These are phyloP conservation scores for Alternaria incomplexa DNA, from an alignment of 2,329 filamentous ascomycete species.

Conservation along the genomic window DNA sequence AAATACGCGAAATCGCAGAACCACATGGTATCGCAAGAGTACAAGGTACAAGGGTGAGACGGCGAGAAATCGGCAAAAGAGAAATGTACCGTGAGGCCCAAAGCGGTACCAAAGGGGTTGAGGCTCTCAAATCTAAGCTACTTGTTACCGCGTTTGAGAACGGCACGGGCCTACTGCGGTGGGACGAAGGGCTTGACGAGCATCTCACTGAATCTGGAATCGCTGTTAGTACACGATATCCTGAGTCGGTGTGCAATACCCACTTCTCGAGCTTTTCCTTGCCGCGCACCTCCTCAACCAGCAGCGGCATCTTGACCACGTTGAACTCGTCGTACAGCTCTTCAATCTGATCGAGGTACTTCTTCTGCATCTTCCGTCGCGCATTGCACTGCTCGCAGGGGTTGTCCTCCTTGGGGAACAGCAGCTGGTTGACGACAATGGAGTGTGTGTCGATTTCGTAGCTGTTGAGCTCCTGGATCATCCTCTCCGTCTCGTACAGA, in stretches of 20 bases:
- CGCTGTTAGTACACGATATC: conserved; percentile 10
- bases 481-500: conserved; percentile 97
- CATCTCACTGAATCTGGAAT: conserved; percentile 75
- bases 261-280: conserved; percentile 87
- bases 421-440: conserved; percentile 96
- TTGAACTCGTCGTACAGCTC: conserved; percentile 99
- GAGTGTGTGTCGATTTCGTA: conserved; percentile 96
- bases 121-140: background rate
- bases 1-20: background rate
- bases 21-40: conserved; percentile 11
- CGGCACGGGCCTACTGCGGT: conserved; percentile 51
- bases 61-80: conserved; percentile 6
- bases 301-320: conserved; percentile 95
- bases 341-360: conserved; percentile 98
- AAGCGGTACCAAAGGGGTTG: conserved; percentile 7
- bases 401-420: conserved; percentile 86
- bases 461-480: conserved; percentile 96
- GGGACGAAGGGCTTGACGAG: conserved; percentile 77
- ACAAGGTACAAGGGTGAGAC: background rate
- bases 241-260: conserved; percentile 22
- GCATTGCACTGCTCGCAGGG: conserved; percentile 95
- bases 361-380: conserved; percentile 97
- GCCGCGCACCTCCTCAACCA: conserved; percentile 94
- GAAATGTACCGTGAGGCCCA: background rate
- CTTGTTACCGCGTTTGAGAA: background rate